Evolutionary conservation across 148 eudicot species (phyloP).

Genomic region (Chenopodium quinoa): DNA sequence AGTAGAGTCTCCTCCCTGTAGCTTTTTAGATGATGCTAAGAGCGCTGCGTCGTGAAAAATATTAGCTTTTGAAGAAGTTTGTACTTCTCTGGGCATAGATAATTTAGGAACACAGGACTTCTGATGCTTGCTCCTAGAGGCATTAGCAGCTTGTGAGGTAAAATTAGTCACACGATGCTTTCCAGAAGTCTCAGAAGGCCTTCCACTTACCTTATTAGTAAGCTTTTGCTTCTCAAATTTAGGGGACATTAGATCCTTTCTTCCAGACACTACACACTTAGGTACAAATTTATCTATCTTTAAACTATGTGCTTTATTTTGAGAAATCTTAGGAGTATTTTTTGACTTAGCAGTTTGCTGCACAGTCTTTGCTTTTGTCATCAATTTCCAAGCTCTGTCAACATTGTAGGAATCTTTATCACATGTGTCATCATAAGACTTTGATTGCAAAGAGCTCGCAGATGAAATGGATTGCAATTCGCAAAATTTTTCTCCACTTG

Average conservation of each 20-base stretch:
- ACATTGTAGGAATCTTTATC: slow-evolving; percentile 38
- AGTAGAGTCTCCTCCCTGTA: slow-evolving; percentile 9
- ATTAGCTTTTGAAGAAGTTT: slow-evolving; percentile 12
- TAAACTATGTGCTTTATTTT: slow-evolving; percentile 19
- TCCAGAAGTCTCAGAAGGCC: slow-evolving; percentile 22
- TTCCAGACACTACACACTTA: slow-evolving; percentile 19
- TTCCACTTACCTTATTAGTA: slow-evolving; percentile 17
- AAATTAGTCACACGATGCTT: slow-evolving; percentile 20
- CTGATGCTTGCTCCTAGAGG: slow-evolving; percentile 18
- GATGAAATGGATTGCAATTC: slow-evolving; percentile 22
- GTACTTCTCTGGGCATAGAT: slow-evolving; percentile 17
- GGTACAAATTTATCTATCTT: slow-evolving; percentile 23
- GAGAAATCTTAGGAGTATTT: slow-evolving; percentile 23
- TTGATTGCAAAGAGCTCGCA: slow-evolving; percentile 32
- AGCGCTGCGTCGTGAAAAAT: slow-evolving; percentile 13
- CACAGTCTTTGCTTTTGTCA: slow-evolving; percentile 60
- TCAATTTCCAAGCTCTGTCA: slow-evolving; percentile 82
- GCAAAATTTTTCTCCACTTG: slow-evolving; percentile 16
- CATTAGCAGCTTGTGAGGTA: slow-evolving; percentile 9
- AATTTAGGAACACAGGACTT: slow-evolving; percentile 15
- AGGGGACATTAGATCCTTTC: slow-evolving; percentile 18
- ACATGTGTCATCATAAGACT: slow-evolving; percentile 7
- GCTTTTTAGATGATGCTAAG: slow-evolving; percentile 21
- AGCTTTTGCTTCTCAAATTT: slow-evolving; percentile 20
- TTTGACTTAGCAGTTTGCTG: slow-evolving; percentile 28